phyloP scores from a whole-genome alignment of 2,329 filamentous ascomycete genomes.

The Corniculantispora saksenae region DNA sequence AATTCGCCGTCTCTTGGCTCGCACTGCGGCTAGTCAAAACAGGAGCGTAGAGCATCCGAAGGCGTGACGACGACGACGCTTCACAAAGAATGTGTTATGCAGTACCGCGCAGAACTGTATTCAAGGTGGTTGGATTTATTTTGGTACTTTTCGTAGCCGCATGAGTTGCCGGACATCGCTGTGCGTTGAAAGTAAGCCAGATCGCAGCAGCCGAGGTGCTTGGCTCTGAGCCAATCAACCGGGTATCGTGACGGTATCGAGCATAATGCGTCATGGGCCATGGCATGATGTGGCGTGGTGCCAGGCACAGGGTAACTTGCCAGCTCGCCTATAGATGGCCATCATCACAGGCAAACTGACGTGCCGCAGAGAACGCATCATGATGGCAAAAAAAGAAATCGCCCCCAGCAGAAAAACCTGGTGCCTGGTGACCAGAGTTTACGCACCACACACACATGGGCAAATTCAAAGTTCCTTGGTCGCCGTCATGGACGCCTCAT shows the following conservation, averaged over 20 bases:
- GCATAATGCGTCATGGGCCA: not conserved
- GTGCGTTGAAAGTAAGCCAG: not conserved
- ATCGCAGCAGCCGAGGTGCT: not conserved
- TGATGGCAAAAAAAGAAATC: not conserved
- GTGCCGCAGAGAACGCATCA: not conserved
- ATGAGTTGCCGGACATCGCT: not conserved
- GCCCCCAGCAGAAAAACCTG: not conserved
- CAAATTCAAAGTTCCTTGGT: not conserved
- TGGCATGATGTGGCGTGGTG: not conserved
- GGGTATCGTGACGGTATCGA: not conserved
- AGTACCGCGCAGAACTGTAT: not conserved
- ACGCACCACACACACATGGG: not conserved
- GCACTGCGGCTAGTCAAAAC: not conserved
- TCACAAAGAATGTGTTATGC: not conserved
- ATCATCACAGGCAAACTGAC: constrained; percentile 2
- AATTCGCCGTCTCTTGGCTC: not conserved
- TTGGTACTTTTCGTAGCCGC: not conserved
- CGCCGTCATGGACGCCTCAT: constrained; percentile 15
- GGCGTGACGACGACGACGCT: not conserved
- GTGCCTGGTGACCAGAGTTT: not conserved
- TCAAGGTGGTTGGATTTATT: not conserved
- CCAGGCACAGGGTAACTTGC: not conserved
- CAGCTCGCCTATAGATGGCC: not conserved
- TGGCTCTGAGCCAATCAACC: not conserved
- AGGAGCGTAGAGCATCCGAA: not conserved